Evolutionary conservation across 306 rosid genomes (phyloP).

Genomic region (Glycyrrhiza uralensis): DNA sequence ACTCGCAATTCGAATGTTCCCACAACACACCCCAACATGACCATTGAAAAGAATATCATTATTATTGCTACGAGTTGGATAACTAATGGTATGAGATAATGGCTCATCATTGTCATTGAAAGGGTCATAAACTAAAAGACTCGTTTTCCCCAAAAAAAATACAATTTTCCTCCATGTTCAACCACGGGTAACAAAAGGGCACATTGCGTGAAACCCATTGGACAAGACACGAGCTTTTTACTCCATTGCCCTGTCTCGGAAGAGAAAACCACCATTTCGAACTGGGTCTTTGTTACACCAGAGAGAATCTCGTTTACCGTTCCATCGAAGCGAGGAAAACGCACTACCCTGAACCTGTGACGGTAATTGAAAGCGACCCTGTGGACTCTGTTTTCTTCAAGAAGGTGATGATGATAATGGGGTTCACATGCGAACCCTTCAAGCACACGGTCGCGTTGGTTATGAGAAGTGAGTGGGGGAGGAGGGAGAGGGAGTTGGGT

Average conservation of each 20-base stretch:
- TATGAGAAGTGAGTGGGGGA: background rate
- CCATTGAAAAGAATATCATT: background rate
- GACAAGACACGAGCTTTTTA: background rate
- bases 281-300: background rate
- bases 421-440: constrained; percentile 24
- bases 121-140: constrained; percentile 11
- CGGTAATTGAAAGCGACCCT: background rate
- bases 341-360: constrained; percentile 7
- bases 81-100: background rate
- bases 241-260: constrained; percentile 18
- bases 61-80: too few species aligned
- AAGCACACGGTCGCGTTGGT: background rate
- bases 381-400: background rate
- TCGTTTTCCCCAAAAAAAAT: background rate
- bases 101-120: background rate
- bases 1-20: background rate
- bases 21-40: constrained; percentile 19
- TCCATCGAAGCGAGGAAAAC: background rate
- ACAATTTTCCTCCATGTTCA: background rate
- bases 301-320: background rate
- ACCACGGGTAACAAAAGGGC: background rate
- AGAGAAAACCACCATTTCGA: background rate
- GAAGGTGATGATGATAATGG: background rate
- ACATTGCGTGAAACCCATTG: background rate
- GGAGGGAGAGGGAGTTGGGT: constrained; percentile 9